Evolutionary conservation across 441 rosid species (phyloP), one percentile per base, ranked within the genome.

Genomic region (Pelargonium myrrhifolium): DNA sequence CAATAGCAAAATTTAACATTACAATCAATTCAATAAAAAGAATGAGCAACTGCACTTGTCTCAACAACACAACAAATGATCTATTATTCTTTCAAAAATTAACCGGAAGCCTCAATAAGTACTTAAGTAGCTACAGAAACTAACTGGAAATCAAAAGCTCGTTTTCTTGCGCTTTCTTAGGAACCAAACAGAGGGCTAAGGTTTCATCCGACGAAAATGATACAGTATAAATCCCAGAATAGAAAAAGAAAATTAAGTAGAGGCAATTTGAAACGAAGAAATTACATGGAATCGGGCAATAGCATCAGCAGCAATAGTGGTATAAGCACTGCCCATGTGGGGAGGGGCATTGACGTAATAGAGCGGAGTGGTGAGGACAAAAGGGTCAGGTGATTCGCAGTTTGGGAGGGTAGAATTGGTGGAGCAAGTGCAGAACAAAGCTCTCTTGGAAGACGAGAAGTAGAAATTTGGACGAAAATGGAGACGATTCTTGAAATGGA

Each of bases 301-400:
- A 63, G 93, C 90, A 75, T 93, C 97, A 49, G 96, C 99, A 56
- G 97, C 95, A 28, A 93, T 91, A 69, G 99, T 93, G 64, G 96
- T 86, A 83, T 93, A 93, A 45, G 97, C 99, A 76, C 99, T 91
- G 31, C 99, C 99, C 99, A 91, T 91, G 70, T 91, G 99, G 17
- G 99, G 99, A 85, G 97, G 96, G 76, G 99, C 97, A 85, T 93
- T 93, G 1, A 93, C 97, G 80, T 93, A 93, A 81, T 89, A 93
- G 74, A 93, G 97, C 7, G 96, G 99, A 73, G 97, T 93, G 0
- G 97, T 87, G 72, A 93, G 84, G 71, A 93, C 89, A 79, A 88
- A 91, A 59, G 86, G 79, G 47, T 81, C 81, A 1, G 69, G 71
- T 2, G 79, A 64, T 6, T 78, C 86, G 9, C 65, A 68, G 72